Conservation (phyloP, 179 eudicot species). For the Spergularia azorica region DNA sequence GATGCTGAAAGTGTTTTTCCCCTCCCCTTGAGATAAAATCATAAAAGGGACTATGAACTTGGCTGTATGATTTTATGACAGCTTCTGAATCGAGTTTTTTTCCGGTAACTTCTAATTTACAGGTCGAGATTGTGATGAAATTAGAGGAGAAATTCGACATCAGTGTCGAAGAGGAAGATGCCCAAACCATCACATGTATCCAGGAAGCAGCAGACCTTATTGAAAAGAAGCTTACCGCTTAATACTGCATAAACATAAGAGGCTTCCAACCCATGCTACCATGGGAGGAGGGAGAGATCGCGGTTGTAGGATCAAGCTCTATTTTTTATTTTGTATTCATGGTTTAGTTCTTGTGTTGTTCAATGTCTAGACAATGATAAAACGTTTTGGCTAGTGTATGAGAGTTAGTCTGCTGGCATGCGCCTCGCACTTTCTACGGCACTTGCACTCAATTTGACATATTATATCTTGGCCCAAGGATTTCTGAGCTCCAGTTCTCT, state of each 20-base stretch:
- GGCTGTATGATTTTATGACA: neutral
- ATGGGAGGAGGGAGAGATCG: constrained; percentile 12
- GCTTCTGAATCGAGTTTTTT: neutral
- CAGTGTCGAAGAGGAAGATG: constrained; percentile 43
- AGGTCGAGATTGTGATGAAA: constrained; percentile 57
- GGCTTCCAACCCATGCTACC: constrained; percentile 10
- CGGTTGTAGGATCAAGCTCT: constrained; percentile 22
- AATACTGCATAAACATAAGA: neutral
- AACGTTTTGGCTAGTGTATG: constrained; percentile 26
- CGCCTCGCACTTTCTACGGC: constrained; percentile 2
- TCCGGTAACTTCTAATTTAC: neutral
- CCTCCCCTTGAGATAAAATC: too few species aligned
- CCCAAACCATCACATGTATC: constrained; percentile 38
- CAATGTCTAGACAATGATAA: constrained; percentile 1
- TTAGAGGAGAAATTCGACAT: constrained; percentile 42
- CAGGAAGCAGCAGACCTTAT: constrained; percentile 50
- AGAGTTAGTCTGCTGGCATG: constrained; percentile 13
- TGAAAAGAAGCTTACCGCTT: constrained; percentile 23
- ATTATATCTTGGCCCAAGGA: neutral
- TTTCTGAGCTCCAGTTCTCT: neutral
- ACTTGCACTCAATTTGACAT: neutral
- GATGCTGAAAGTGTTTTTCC: neutral
- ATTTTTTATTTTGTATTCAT: neutral
- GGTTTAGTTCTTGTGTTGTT: constrained; percentile 6
- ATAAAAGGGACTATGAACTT: too few species aligned